Evolutionary conservation across 352 stramenopile genomes (phyloP), one percentile per base, ranked within the genome.

Genomic region (Pythium apleroticum): DNA sequence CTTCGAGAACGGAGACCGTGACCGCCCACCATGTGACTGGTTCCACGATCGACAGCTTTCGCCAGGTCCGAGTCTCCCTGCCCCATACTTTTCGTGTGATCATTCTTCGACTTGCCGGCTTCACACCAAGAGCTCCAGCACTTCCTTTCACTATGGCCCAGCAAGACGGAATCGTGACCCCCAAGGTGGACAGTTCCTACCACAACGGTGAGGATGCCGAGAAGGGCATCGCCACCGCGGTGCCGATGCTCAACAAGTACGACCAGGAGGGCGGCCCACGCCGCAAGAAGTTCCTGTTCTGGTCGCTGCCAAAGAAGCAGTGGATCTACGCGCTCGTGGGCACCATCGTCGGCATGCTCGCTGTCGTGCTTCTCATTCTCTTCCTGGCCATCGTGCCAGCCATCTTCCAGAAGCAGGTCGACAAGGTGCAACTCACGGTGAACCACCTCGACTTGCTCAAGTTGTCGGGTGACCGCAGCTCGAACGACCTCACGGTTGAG

Each of bases 381-480:
- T 88, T 80, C 70, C 73, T 90, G 56, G 79, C 69, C 24, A 72
- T 89, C 49, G 63, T 81, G 52, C 71, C 69, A n/a, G 75, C 77
- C 22, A 69, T 90, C 53, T 86, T 89, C 71, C 78, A 91, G 69
- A 75, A 77, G 58, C 77, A 82, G 60, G 74, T 78, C 50, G 75
- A 90, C 72, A 76, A 80, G 43, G 81, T 88, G 57, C 59, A 78
- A 27, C 57, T 91, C 53, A 71, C 65, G 25, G 65, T 91, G 45
- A 89, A 89, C 69, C 80, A 86, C 70, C 57, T 91, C 43, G 83
- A 90, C 64, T 69, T 90, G 48, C 71, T 82, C 54, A 65, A 68
- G 33, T 69, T 89, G 55, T 65, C 71, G 22, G 71, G 60, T 57
- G 76, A 69, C 52, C 67, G 56, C 19, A 58, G 63, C 39, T 65